These are phyloP conservation scores for Casaregolazyma lundiana DNA, from an alignment of 1,139 yeast species.

Conservation along the genomic window DNA sequence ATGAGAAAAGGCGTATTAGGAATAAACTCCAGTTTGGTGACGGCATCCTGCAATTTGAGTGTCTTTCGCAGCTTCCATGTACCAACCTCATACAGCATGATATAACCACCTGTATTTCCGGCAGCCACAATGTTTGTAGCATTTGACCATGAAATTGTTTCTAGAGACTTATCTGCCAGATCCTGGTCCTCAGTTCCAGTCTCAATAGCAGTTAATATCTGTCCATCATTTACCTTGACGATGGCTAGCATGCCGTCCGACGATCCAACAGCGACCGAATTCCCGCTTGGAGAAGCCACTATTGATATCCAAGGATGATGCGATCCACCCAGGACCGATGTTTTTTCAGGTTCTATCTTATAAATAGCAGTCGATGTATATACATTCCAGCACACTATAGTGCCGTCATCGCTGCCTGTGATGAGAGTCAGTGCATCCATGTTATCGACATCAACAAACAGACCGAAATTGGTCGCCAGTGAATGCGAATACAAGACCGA, in stretches of 20 bases:
- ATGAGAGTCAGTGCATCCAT: constrained; percentile 60
- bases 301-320: constrained; percentile 89
- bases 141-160: constrained; percentile 79
- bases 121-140: constrained; percentile 61
- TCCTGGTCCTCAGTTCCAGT: constrained; percentile 57
- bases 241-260: constrained; percentile 81
- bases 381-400: constrained; percentile 86
- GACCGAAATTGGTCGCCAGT: constrained; percentile 69
- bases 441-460: constrained; percentile 60
- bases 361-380: constrained; percentile 61
- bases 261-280: constrained; percentile 62
- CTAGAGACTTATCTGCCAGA: constrained; percentile 74
- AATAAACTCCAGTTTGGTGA: constrained; percentile 73
- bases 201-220: constrained; percentile 52
- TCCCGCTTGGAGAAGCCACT: constrained; percentile 46
- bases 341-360: constrained; percentile 55
- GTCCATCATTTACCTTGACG: constrained; percentile 68
- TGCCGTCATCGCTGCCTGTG: constrained; percentile 84
- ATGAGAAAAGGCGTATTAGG: constrained; percentile 47
- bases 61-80: constrained; percentile 83
- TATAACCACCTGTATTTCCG: constrained; percentile 86
- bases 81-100: constrained; percentile 72
- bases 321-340: constrained; percentile 45
- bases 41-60: constrained; percentile 68
- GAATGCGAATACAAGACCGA: constrained; percentile 82